Conservation (phyloP, 2,329 filamentous ascomycete genomes). For the Xylaria sp. region DNA sequence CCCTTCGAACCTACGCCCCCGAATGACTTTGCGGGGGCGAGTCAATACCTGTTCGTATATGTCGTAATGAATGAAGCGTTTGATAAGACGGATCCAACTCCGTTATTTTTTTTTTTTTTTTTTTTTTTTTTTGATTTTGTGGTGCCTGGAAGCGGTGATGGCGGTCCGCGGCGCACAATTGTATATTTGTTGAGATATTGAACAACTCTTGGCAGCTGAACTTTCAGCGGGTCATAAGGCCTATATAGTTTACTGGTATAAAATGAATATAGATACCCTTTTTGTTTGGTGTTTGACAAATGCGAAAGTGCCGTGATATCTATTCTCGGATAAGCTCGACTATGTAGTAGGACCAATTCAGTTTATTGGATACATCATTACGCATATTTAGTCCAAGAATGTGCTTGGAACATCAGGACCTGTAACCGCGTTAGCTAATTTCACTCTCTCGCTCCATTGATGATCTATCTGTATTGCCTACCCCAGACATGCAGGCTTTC, state of each 20-base stretch:
- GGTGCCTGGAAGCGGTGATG: background rate
- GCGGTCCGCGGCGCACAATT: background rate
- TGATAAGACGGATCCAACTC: background rate
- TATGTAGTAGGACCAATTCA: background rate
- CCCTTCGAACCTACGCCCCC: background rate
- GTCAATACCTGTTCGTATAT: background rate
- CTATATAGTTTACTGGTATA: constrained; percentile 1
- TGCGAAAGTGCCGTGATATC: background rate
- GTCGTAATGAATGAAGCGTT: background rate
- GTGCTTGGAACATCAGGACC: constrained; percentile 44
- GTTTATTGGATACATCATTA: background rate
- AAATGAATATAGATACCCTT: constrained; percentile 18
- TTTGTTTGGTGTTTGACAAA: background rate
- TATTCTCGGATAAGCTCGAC: background rate
- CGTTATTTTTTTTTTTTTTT: too few species aligned
- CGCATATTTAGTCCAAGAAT: constrained; percentile 38
- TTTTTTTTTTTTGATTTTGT: background rate
- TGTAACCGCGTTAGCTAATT: constrained; percentile 29
- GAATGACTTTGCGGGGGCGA: background rate
- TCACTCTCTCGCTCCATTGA: background rate
- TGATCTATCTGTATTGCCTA: constrained; percentile 28
- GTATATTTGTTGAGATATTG: background rate
- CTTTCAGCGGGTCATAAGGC: background rate
- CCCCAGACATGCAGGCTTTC: constrained; percentile 60
- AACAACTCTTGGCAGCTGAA: background rate